Conservation (phyloP, 2,329 filamentous ascomycete species). For the Cladosporium sphaerospermum region DNA sequence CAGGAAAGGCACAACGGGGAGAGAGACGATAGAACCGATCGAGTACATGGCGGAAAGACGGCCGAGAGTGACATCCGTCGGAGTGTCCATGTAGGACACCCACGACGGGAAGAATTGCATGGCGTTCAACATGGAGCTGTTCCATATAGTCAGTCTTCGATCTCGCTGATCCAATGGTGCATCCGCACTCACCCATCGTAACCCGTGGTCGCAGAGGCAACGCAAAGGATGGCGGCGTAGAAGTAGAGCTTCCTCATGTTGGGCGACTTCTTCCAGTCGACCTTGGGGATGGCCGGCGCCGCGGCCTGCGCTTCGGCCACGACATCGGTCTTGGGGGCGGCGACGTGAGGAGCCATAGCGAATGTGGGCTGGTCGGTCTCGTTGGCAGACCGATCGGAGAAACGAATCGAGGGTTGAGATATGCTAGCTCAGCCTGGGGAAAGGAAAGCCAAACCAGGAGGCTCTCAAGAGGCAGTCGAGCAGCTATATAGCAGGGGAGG, state of each 20-base stretch:
- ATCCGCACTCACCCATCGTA: slow-evolving; percentile 21
- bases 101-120: slow-evolving; percentile 21
- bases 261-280: slow-evolving; percentile 14
- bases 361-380: slow-evolving; percentile 1
- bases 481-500: slow-evolving; percentile 6
- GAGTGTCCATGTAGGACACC: slow-evolving; percentile 21
- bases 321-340: slow-evolving; percentile 11
- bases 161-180: no score
- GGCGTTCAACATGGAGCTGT: slow-evolving; percentile 13
- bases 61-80: slow-evolving; percentile 24
- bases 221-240: slow-evolving; percentile 14
- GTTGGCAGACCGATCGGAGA: background rate
- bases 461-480: background rate
- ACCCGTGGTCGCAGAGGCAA: slow-evolving; percentile 20
- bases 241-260: slow-evolving; percentile 17
- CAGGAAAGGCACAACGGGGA: slow-evolving; percentile 19
- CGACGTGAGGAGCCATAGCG: slow-evolving; percentile 10
- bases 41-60: slow-evolving; percentile 21
- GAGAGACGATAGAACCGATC: slow-evolving; percentile 21
- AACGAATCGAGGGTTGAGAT: slow-evolving; percentile 6
- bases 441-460: background rate
- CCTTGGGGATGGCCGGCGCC: slow-evolving; percentile 10
- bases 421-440: slow-evolving; percentile 6
- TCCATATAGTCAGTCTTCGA: background rate
- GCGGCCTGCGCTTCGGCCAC: slow-evolving; percentile 10